Conservation (phyloP, 257 asterid species). For the Gentiana macrophylla region DNA sequence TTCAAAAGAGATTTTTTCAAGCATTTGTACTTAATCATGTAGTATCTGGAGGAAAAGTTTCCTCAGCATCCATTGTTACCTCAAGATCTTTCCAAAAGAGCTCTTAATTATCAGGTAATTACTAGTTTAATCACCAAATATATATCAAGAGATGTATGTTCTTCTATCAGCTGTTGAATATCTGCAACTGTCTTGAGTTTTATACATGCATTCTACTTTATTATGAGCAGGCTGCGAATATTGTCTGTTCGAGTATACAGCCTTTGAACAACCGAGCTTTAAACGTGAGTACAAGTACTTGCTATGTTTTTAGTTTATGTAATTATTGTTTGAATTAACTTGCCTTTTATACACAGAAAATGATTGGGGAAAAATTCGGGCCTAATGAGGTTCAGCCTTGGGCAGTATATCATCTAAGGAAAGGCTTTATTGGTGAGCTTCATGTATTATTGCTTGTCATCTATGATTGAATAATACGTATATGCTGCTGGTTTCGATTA, state of each 20-base stretch:
- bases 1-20: not conserved
- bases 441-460: not conserved
- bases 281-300: conserved; percentile 10
- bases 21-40: conserved; percentile 11
- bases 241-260: conserved; percentile 25
- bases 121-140: too few relatives aligned
- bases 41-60: conserved; percentile 88
- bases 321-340: not conserved
- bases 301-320: not conserved
- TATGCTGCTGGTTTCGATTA: too few relatives aligned
- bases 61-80: conserved; percentile 86
- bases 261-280: conserved; percentile 17
- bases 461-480: too few relatives aligned
- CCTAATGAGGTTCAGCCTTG: conserved; percentile 57
- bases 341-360: conserved; percentile 17
- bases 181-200: not conserved
- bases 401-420: conserved; percentile 42
- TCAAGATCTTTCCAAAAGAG: conserved; percentile 50
- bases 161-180: not conserved
- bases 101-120: conserved; percentile 21
- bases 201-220: not conserved
- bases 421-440: conserved; percentile 64
- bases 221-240: conserved; percentile 20
- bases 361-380: conserved; percentile 58
- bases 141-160: too few relatives aligned